Base-by-base conservation (phyloP, 306 rosid species). In the Dalbergia cultrata region DNA sequence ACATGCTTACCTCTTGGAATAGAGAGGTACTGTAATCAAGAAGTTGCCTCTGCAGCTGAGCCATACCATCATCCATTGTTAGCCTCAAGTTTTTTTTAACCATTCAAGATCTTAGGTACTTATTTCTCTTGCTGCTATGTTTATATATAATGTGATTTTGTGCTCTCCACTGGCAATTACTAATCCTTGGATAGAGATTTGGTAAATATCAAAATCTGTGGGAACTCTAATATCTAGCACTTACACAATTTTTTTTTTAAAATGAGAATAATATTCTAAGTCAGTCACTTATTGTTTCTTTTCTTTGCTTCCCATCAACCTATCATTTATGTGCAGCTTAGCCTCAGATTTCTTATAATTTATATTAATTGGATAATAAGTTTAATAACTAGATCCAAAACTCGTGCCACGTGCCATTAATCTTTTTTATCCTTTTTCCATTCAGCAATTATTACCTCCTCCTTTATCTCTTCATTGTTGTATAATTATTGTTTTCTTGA, bases 1-100 rank as follows among this genome's bases (percentile, higher is more conserved):
- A 5, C 47, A 67, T 21, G 74, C 79, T 76, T 70, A 92, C 98
- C 94, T 92, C 94, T 44, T 83, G 86, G 78, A 85, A 92, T 52
- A 94, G 92, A 64, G 92, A 87, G 43, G 86, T 70, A 70, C 80
- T 87, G 71, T 89, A 89, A 58, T 87, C 92, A 70, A 45, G 78
- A 13, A 92, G 67, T 77, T 87, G 88, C 80, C 73, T 87, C 86
- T 87, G 82, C 85, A 90, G 31, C 3, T 26, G 31, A 26, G 2
- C 75, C 62, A 82, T 87, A 65, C 53, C 80, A 80, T 82, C 80
- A 80, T 82, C 91, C 94, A 90, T 92, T 69, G 74, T 65, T 77
- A 44, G 41, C 64, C 65, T 78, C 78, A 22, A 75, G 58, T 64
- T 74, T 69, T 16, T 35, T 35, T 58, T 45, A 45, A 13, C 21